Conservation (phyloP, 2,329 filamentous ascomycete genomes). For the Ophiostoma sp. region DNA sequence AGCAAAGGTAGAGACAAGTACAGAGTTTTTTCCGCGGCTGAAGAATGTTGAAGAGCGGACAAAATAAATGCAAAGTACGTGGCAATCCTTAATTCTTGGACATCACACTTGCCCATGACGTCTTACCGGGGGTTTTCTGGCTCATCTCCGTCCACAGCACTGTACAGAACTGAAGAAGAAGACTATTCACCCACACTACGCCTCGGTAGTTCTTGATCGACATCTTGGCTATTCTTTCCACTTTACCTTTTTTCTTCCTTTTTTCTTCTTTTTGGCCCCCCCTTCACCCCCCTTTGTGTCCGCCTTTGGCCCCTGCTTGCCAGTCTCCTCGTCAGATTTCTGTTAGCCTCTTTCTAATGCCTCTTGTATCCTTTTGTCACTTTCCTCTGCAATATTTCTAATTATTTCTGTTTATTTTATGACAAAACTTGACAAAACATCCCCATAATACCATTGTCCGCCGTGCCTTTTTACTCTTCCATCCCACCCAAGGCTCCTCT, state of each 20-base stretch:
- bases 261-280: neutral
- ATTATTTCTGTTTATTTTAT: neutral
- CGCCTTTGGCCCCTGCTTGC: neutral
- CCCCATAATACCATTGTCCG: slow-evolving; percentile 5
- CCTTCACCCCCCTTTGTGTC: neutral
- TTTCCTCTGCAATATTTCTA: neutral
- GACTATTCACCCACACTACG: neutral
- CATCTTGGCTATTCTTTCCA: slow-evolving; percentile 10
- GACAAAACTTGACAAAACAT: neutral
- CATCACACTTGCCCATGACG: neutral
- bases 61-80: neutral
- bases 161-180: neutral
- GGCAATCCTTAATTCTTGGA: too few species aligned
- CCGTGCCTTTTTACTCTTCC: neutral
- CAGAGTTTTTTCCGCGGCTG: neutral
- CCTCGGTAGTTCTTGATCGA: slow-evolving; percentile 14
- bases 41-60: neutral
- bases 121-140: neutral
- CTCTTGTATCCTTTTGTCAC: neutral
- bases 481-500: slow-evolving; percentile 7
- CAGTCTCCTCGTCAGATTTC: neutral
- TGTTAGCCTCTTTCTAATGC: neutral
- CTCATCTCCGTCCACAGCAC: neutral
- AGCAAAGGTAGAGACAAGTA: neutral
- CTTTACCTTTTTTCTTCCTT: slow-evolving; percentile 13